Evolutionary conservation across 2,329 filamentous ascomycete genomes (phyloP), one percentile per base, ranked within the genome.

Genomic region (Verticillium tricorpus): DNA sequence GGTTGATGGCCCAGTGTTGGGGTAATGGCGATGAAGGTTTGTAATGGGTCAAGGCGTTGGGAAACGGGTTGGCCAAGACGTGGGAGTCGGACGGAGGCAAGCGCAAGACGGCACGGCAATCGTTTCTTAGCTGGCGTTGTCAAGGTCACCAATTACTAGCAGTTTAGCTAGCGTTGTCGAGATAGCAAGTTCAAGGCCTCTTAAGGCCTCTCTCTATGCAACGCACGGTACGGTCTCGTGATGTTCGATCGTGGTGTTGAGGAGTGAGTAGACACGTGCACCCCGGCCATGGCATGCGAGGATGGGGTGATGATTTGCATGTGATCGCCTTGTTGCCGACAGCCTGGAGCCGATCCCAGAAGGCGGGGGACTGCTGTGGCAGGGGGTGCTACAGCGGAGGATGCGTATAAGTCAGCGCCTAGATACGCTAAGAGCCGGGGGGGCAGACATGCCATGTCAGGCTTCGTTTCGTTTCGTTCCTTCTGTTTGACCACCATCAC

Each of bases 291-390:
- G 28, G 28, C 28, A 28, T 28, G 28, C 28, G 28, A 28, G 28
- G 28, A 28, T 28, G 28, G 28, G 12, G 34, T 9, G 34, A 50
- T 56, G 31, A 22, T 58, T 58, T 58, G 56, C 56, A 58, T 58
- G 56, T 58, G 56, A 58, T 58, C 28, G 56, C 56, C n/a, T 7
- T 11, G n/a, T 52, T 52, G 45, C 45, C 45, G 45, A 52, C 45
- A 52, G 19, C 17, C 5, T 52, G 45, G 45, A 19, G 45, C 45
- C 45, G 45, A 52, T 52, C 12, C 11, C 17, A 63, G 52, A 40
- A 11, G 32, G n/a, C 35, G n/a, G 31, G 31, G 22, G 52, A 32
- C 35, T 28, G 25, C 17, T n/a, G 31, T 15, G n/a, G 5, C n/a
- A 12, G 31, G 59, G 22, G 35, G 25, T n/a, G n/a, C n/a, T 31